A percentile compares a stretch with the other conserved stretches of the same genome.
Evolutionary conservation across 805 yeast genomes (phyloP).

Genomic region (Sugiyamaella floridensis): DNA sequence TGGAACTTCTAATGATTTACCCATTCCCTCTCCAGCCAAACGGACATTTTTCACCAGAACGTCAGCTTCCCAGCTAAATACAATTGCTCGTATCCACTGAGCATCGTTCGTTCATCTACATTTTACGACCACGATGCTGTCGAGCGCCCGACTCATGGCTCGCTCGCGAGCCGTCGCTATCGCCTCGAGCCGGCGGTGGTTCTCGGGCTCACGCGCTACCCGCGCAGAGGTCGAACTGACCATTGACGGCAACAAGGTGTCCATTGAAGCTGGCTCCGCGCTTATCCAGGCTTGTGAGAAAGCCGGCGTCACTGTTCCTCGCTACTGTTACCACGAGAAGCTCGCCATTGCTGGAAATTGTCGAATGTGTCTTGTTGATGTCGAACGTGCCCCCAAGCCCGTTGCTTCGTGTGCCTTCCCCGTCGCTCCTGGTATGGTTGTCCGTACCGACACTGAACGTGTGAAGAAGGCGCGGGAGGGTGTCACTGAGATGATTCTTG

Average conservation of each 20-base stretch:
- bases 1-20: background rate
- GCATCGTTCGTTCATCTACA: background rate
- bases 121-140: background rate
- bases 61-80: background rate
- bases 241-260: slow-evolving; percentile 63
- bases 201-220: slow-evolving; percentile 32
- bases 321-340: slow-evolving; percentile 89
- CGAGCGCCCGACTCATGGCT: slow-evolving; percentile 1
- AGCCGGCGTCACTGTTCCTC: slow-evolving; percentile 82
- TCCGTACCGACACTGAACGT: slow-evolving; percentile 69
- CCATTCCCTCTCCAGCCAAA: background rate
- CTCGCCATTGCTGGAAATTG: slow-evolving; percentile 88
- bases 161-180: background rate
- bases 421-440: slow-evolving; percentile 84
- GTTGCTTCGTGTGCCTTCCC: slow-evolving; percentile 92
- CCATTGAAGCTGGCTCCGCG: slow-evolving; percentile 79
- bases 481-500: slow-evolving; percentile 80
- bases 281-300: slow-evolving; percentile 87
- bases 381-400: slow-evolving; percentile 82
- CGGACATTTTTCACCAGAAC: background rate
- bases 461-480: slow-evolving; percentile 82
- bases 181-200: slow-evolving; percentile 15
- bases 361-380: slow-evolving; percentile 87
- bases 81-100: background rate
- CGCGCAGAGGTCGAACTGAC: slow-evolving; percentile 51